Conservation (phyloP, 2,329 filamentous ascomycete genomes). For the Stachybotrys chartarum region DNA sequence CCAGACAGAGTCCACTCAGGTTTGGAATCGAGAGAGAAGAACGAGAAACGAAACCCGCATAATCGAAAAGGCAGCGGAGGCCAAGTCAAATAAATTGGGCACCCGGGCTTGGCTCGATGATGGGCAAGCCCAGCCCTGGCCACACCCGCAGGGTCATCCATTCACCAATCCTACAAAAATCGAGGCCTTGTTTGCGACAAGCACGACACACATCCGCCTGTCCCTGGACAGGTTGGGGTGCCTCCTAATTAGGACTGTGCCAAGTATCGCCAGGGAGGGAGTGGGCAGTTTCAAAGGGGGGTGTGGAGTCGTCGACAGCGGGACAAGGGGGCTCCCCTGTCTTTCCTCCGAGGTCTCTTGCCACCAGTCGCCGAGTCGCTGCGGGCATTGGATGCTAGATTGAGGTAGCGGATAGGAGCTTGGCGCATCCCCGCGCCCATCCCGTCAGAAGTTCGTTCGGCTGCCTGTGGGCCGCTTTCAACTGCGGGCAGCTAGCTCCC, state of each 20-base stretch:
- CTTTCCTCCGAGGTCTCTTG: not conserved
- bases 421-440: not conserved
- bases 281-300: not conserved
- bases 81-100: not conserved
- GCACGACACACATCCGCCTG: not conserved
- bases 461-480: not conserved
- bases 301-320: slow-evolving; percentile 1
- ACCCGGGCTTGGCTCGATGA: not conserved
- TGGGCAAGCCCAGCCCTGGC: not conserved
- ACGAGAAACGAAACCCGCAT: not conserved
- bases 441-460: no score
- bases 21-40: not conserved
- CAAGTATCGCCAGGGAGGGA: not conserved
- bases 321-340: not conserved
- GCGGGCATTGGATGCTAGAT: not conserved
- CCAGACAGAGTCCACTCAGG: not conserved
- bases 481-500: not conserved
- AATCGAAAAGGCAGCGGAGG: not conserved
- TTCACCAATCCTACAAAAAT: not conserved
- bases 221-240: not conserved
- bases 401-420: not conserved
- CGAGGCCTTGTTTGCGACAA: not conserved
- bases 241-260: not conserved
- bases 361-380: not conserved
- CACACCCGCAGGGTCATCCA: not conserved